Evolutionary conservation across 169 alveolate genomes (phyloP).

Genomic region (Plasmodium vivax): DNA sequence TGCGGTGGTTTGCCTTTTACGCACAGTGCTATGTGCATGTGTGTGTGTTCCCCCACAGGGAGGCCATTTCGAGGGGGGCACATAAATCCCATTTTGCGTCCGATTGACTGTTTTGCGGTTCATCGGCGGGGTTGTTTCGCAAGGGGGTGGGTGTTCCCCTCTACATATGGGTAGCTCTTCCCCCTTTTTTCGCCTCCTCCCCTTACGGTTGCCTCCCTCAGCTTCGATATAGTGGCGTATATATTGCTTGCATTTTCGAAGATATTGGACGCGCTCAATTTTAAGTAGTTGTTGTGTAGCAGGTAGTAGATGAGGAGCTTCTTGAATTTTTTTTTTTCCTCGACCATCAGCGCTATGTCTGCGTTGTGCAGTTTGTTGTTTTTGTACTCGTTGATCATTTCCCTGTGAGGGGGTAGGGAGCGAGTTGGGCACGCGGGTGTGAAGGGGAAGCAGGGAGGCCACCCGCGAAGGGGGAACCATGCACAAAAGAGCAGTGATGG

Average conservation of each 20-base stretch:
- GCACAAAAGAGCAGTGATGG: not conserved
- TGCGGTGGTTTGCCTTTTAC: not conserved
- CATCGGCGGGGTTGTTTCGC: not conserved
- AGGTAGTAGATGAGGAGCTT: constrained; percentile 51
- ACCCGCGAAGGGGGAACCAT: not conserved
- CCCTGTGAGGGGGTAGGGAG: not conserved
- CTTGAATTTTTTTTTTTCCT: constrained; percentile 55
- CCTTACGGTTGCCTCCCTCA: constrained; percentile 73
- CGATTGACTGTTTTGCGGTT: not conserved
- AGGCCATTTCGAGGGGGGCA: not conserved
- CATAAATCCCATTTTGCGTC: not conserved
- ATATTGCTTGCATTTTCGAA: constrained; percentile 73
- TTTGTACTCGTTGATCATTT: constrained; percentile 67
- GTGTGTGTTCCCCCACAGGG: not conserved
- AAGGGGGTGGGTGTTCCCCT: not conserved
- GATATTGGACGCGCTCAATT: constrained; percentile 54
- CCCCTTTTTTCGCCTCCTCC: not conserved
- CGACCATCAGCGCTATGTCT: constrained; percentile 42
- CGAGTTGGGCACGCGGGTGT: not conserved
- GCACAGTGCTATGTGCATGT: not conserved
- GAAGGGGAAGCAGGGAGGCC: not conserved
- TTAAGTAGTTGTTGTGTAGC: constrained; percentile 40
- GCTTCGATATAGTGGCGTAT: constrained; percentile 69
- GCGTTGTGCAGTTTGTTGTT: constrained; percentile 56
- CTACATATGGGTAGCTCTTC: not conserved